Conservation (phyloP, 1,139 yeast genomes). For the Geotrichum bryndzae region DNA sequence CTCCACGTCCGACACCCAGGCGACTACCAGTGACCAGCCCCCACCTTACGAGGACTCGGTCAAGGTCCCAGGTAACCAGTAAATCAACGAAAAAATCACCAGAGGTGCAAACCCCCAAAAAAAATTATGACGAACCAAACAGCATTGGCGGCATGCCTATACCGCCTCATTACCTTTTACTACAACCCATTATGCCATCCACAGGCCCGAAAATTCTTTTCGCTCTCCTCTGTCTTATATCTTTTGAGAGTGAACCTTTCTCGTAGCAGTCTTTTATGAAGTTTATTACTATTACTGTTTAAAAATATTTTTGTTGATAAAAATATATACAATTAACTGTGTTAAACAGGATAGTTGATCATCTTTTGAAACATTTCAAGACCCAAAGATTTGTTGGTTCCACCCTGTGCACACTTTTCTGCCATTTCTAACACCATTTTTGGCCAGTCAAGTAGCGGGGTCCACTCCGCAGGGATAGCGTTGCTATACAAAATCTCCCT, state of each 20-base stretch:
- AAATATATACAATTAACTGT: not conserved
- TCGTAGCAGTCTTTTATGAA: too few relatives aligned
- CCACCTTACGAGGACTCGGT: not conserved
- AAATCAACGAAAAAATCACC: not conserved
- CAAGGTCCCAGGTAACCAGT: not conserved
- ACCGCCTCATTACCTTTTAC: not conserved
- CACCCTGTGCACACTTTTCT: not conserved
- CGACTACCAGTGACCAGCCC: not conserved
- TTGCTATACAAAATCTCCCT: not conserved
- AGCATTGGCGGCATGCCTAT: not conserved
- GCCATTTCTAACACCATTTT: not conserved
- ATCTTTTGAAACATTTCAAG: not conserved
- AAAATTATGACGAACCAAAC: not conserved
- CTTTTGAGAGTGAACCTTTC: too few relatives aligned
- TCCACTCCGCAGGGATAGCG: constrained; percentile 1
- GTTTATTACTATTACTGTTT: too few relatives aligned
- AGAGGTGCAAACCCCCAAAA: not conserved
- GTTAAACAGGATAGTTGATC: not conserved
- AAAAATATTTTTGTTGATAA: not conserved
- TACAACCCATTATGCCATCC: not conserved
- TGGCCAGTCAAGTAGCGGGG: constrained; percentile 5
- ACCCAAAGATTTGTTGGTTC: not conserved
- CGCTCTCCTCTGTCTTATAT: not conserved
- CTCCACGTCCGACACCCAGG: not conserved
- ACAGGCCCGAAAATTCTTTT: not conserved